Conservation (phyloP, 352 stramenopile species). For the Globisporangium carolinianum region DNA sequence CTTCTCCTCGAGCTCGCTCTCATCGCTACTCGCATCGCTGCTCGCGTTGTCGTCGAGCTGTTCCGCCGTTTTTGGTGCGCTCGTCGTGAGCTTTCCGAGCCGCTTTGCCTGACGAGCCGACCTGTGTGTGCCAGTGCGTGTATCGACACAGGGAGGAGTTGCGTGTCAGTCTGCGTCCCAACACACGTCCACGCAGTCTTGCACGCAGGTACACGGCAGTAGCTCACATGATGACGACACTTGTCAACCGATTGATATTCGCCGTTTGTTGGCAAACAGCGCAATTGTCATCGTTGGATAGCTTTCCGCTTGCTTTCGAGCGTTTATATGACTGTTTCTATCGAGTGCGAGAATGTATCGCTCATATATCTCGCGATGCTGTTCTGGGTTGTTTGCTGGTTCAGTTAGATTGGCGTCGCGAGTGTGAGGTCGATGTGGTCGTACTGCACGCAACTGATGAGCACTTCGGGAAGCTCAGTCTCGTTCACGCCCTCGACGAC, state of each 20-base stretch:
- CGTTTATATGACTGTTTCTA: too few species aligned
- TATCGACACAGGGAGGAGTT: neutral
- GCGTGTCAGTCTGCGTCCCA: neutral
- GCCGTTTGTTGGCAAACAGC: too few species aligned
- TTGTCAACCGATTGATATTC: too few species aligned
- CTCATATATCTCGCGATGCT: neutral
- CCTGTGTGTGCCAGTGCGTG: slow-evolving; percentile 20
- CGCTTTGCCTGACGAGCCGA: slow-evolving; percentile 77
- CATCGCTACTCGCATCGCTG: neutral
- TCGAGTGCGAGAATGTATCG: too few species aligned
- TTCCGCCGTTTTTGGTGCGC: slow-evolving; percentile 26
- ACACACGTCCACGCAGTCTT: neutral
- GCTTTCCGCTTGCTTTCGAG: too few species aligned
- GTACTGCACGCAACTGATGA: slow-evolving; percentile 77
- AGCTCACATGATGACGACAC: too few species aligned
- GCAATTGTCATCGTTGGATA: too few species aligned
- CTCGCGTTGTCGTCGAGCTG: slow-evolving; percentile 6
- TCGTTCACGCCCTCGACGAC: slow-evolving; percentile 69
- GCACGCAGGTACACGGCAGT: too few species aligned
- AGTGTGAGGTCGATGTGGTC: slow-evolving; percentile 61
- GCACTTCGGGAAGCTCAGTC: slow-evolving; percentile 64
- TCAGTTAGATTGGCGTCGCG: slow-evolving; percentile 34
- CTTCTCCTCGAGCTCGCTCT: slow-evolving; percentile 33
- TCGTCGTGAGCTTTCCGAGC: slow-evolving; percentile 36
- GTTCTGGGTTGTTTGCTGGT: neutral